These are phyloP conservation scores for Penicillium polonicum DNA, from an alignment of 2,329 filamentous ascomycete genomes.

Conservation along the genomic window DNA sequence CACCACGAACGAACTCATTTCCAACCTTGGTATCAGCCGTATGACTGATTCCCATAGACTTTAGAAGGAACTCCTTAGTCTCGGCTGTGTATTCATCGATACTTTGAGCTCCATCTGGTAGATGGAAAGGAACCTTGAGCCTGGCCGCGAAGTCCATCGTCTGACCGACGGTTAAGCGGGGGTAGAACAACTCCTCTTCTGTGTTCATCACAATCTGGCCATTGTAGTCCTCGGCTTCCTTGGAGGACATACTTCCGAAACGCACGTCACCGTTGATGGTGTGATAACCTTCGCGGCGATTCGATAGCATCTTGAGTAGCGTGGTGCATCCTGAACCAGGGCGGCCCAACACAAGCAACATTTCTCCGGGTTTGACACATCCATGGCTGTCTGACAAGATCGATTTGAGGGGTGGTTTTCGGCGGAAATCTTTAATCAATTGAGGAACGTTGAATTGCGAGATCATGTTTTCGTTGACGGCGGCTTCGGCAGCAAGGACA, in stretches of 20 bases:
- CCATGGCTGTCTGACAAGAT: conserved; percentile 64
- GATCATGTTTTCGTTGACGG: conserved; percentile 15
- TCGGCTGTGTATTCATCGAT: conserved; percentile 43
- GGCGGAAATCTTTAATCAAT: conserved; percentile 8
- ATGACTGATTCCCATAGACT: conserved; percentile 9
- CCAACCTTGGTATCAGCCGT: conserved; percentile 12
- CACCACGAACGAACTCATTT: conserved; percentile 14
- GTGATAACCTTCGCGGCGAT: conserved; percentile 59
- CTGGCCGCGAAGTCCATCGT: conserved; percentile 59
- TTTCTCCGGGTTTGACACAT: conserved; percentile 70
- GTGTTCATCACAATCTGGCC: conserved; percentile 59
- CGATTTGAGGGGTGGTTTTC: conserved; percentile 36
- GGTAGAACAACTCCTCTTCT: conserved; percentile 54
- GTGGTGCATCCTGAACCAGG: conserved; percentile 70
- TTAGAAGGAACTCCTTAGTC: conserved; percentile 17
- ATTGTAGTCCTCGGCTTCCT: conserved; percentile 49
- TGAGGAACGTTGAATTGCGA: conserved; percentile 13
- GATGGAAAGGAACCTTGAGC: conserved; percentile 68
- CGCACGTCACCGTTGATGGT: conserved; percentile 58
- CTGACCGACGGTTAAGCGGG: conserved; percentile 50
- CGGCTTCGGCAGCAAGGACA: conserved; percentile 10
- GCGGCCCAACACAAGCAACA: conserved; percentile 66
- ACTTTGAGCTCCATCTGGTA: conserved; percentile 63
- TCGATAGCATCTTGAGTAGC: conserved; percentile 66
- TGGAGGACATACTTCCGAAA: conserved; percentile 49